Evolutionary conservation across 305 asterid species (phyloP).

Genomic region (Fraxinus velutina): DNA sequence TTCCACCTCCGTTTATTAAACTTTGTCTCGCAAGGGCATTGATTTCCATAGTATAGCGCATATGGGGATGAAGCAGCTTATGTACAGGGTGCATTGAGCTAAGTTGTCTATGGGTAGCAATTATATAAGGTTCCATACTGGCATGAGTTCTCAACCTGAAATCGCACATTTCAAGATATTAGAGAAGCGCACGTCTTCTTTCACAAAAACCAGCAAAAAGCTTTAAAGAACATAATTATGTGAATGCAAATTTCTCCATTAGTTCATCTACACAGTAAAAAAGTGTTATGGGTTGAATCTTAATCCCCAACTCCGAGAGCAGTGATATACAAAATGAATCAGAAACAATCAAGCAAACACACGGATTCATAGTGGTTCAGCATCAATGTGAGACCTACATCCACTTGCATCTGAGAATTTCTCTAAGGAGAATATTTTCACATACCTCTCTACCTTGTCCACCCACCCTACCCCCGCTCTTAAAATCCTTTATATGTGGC

Average conservation of each 20-base stretch:
- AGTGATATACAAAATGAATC: background rate
- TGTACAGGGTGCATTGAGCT: slow-evolving; percentile 76
- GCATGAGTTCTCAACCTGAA: slow-evolving; percentile 83
- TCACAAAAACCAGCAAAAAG: background rate
- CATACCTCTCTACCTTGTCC: background rate
- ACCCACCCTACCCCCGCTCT: background rate
- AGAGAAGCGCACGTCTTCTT: background rate
- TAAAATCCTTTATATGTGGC: background rate
- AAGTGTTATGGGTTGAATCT: background rate
- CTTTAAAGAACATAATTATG: background rate
- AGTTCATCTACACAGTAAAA: background rate
- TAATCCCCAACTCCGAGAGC: background rate
- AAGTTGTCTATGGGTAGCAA: slow-evolving; percentile 79
- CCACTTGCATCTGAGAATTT: background rate
- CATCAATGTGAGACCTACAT: background rate
- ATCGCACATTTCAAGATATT: slow-evolving; percentile 13
- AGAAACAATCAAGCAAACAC: background rate
- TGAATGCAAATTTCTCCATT: background rate
- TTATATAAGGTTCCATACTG: slow-evolving; percentile 60
- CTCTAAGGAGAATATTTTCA: background rate
- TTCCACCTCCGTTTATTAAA: slow-evolving; percentile 67
- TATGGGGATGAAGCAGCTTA: slow-evolving; percentile 78
- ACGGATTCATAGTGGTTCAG: too few species aligned
- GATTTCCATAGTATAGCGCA: slow-evolving; percentile 81
- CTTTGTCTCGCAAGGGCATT: slow-evolving; percentile 72